These are phyloP conservation scores for Nigrograna mackinnonii DNA, from an alignment of 2,329 filamentous ascomycete species.

Conservation along the genomic window DNA sequence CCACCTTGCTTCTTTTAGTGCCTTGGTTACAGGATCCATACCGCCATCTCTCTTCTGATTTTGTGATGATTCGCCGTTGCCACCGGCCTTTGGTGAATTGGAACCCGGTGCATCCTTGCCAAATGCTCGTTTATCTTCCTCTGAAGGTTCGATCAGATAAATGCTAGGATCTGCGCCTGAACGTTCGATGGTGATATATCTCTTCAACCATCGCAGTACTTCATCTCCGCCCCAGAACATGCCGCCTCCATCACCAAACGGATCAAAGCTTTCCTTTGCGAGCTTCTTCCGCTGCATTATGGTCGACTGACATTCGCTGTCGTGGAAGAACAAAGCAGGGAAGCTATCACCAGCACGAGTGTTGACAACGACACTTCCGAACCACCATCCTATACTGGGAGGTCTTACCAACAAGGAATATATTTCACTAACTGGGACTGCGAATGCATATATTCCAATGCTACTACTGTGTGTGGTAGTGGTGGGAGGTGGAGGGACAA, in stretches of 20 bases:
- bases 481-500: conserved; percentile 89
- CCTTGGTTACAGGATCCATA: conserved; percentile 93
- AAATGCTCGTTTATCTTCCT: conserved; percentile 84
- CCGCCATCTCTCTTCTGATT: conserved; percentile 63
- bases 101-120: conserved; percentile 60
- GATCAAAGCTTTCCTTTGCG: conserved; percentile 83
- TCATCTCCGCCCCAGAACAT: conserved; percentile 99
- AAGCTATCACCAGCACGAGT: conserved; percentile 89
- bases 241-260: conserved; percentile 80
- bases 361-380: conserved; percentile 93
- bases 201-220: conserved; percentile 84
- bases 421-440: conserved; percentile 84
- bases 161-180: conserved; percentile 86
- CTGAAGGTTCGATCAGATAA: conserved; percentile 84
- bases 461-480: conserved; percentile 74
- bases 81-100: conserved; percentile 28
- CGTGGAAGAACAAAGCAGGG: conserved; percentile 95
- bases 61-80: conserved; percentile 22
- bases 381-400: conserved; percentile 97
- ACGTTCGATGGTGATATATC: conserved; percentile 81
- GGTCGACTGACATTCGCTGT: conserved; percentile 93
- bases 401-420: conserved; percentile 90
- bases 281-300: conserved; percentile 91
- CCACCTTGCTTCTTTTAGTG: conserved; percentile 94
- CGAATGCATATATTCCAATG: conserved; percentile 84